A percentile compares a stretch with the other conserved stretches of the same genome.
Evolutionary conservation across 1,284 basidiomycete species (phyloP).

Genomic region (Leccinum pachyderme): DNA sequence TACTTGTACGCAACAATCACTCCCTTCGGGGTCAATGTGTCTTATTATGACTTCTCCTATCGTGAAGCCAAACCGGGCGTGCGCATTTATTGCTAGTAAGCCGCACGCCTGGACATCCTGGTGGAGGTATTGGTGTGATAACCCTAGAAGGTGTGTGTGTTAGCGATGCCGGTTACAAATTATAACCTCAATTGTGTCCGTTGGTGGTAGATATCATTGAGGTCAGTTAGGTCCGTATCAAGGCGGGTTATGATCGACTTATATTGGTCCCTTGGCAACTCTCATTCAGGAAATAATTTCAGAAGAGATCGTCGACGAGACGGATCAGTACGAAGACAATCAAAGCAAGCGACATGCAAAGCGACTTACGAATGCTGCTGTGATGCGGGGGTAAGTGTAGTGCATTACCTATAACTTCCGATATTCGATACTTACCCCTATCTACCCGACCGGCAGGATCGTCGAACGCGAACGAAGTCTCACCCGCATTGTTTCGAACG

Average conservation of each 20-base stretch:
- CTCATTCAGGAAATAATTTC: conserved; percentile 69
- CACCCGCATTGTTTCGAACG: conserved; percentile 10
- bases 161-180: neutral
- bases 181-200: neutral
- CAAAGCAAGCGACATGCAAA: conserved; percentile 62
- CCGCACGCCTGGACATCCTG: conserved; percentile 73
- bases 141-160: conserved; percentile 64
- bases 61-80: conserved; percentile 87
- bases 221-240: conserved; percentile 30
- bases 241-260: neutral
- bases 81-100: conserved; percentile 91
- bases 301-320: conserved; percentile 89
- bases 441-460: conserved; percentile 29
- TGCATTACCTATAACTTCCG: neutral
- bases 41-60: conserved; percentile 30
- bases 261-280: neutral
- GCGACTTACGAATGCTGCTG: conserved; percentile 66
- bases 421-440: neutral
- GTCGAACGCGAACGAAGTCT: conserved; percentile 42
- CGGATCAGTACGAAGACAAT: conserved; percentile 85
- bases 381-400: conserved; percentile 73
- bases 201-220: conserved; percentile 65
- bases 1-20: conserved; percentile 62
- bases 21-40: conserved; percentile 17
- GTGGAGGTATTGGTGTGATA: conserved; percentile 82